Conservation (phyloP, 352 stramenopile species). For the Pythium volutum region DNA sequence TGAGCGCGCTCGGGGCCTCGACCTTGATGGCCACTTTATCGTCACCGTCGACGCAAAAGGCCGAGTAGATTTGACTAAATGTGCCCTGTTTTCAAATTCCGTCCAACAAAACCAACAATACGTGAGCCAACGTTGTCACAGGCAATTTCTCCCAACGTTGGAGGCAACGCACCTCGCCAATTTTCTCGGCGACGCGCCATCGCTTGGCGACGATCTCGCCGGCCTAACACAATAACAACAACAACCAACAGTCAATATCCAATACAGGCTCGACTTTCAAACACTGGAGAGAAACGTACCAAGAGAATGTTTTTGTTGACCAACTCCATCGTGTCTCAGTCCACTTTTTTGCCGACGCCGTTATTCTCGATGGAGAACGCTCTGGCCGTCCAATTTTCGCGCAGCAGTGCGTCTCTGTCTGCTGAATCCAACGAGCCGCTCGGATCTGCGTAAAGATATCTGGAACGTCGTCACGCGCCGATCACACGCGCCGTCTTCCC, state of each 20-base stretch:
- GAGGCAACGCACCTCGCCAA: conserved; percentile 78
- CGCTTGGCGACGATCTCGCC: conserved; percentile 79
- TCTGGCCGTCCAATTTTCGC: background rate
- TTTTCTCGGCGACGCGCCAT: conserved; percentile 88
- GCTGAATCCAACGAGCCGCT: background rate
- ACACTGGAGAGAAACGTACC: conserved; percentile 29
- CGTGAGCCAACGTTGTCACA: too few relatives aligned
- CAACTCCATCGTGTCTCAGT: conserved; percentile 40
- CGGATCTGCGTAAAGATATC: background rate
- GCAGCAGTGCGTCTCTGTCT: background rate
- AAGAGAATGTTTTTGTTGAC: conserved; percentile 86
- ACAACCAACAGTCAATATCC: background rate
- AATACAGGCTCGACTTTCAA: background rate
- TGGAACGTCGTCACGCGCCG: background rate
- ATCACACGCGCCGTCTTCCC: background rate
- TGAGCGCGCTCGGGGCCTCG: conserved; percentile 80
- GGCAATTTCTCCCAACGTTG: too few relatives aligned
- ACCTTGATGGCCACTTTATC: conserved; percentile 85
- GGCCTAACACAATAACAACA: conserved; percentile 34
- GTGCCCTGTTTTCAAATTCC: conserved; percentile 46
- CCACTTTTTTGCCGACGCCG: background rate
- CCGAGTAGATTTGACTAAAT: conserved; percentile 89
- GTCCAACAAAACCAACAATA: background rate
- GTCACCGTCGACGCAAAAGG: conserved; percentile 68
- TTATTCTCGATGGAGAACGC: background rate